A percentile compares a stretch with the other conserved stretches of the same genome.
These are phyloP conservation scores for Ophiorrhiza pumila DNA, from an alignment of 257 asterid species.

Conservation along the genomic window DNA sequence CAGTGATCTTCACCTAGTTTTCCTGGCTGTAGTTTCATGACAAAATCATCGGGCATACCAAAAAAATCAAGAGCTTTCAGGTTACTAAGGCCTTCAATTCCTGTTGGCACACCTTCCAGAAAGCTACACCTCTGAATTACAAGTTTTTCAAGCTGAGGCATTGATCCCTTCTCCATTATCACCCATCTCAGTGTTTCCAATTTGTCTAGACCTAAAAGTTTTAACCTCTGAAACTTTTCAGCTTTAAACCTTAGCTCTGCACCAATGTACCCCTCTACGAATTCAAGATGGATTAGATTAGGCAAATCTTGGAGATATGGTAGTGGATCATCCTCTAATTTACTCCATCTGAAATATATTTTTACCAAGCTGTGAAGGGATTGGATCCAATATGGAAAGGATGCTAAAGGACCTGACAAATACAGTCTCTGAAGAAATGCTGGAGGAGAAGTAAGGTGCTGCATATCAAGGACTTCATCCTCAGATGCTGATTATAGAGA, in stretches of 20 bases:
- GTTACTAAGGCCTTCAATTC: slow-evolving; percentile 21
- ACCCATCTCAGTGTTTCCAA: slow-evolving; percentile 12
- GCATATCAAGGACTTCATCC: slow-evolving; percentile 31
- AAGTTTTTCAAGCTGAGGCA: slow-evolving; percentile 28
- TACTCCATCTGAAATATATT: slow-evolving; percentile 28
- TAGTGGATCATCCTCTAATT: slow-evolving; percentile 33
- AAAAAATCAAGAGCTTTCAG: slow-evolving; percentile 24
- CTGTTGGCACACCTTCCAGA: slow-evolving; percentile 25
- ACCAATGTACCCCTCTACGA: slow-evolving; percentile 21
- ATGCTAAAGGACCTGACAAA: slow-evolving; percentile 21
- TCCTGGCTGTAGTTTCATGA: slow-evolving; percentile 3
- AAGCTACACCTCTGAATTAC: slow-evolving; percentile 27
- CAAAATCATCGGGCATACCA: slow-evolving; percentile 27
- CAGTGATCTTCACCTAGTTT: slow-evolving; percentile 13
- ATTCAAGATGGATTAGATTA: slow-evolving; percentile 28
- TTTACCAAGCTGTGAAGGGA: slow-evolving; percentile 28
- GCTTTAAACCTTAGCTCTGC: slow-evolving; percentile 20
- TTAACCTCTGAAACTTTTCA: slow-evolving; percentile 23
- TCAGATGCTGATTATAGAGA: slow-evolving; percentile 20
- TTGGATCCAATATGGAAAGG: slow-evolving; percentile 30
- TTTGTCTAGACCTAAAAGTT: slow-evolving; percentile 9
- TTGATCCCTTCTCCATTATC: slow-evolving; percentile 17
- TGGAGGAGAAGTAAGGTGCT: slow-evolving; percentile 22
- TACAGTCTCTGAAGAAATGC: slow-evolving; percentile 31
- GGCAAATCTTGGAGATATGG: slow-evolving; percentile 37